phyloP scores from a whole-genome alignment of 139 green algal species.

The Dunaliella primolecta region DNA sequence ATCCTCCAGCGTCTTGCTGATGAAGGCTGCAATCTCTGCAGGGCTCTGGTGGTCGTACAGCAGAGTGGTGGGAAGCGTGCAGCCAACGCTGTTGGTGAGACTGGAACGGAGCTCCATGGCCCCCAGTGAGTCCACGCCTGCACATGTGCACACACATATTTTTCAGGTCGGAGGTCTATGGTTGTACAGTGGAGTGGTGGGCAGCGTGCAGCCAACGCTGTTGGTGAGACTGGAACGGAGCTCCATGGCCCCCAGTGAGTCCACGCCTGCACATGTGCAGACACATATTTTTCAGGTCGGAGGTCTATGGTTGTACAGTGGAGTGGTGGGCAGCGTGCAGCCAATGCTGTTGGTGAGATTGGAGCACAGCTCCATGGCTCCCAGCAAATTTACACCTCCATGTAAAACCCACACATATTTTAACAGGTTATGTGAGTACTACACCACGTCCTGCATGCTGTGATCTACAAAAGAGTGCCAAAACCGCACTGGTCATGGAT shows the following conservation, averaged over 20 bases:
- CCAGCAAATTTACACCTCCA: conserved; percentile 52
- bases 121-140: conserved; percentile 52
- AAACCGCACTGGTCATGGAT: not conserved
- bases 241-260: conserved; percentile 63
- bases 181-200: conserved; percentile 84
- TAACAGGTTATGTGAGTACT: no score
- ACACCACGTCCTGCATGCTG: no score
- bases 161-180: conserved; percentile 25
- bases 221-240: conserved; percentile 45
- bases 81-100: conserved; percentile 37
- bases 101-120: conserved; percentile 59
- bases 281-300: not conserved
- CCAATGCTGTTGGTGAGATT: conserved; percentile 39
- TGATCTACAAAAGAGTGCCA: not conserved
- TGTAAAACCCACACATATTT: no score
- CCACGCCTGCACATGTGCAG: conserved; percentile 38
- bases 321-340: conserved; percentile 66
- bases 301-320: conserved; percentile 85
- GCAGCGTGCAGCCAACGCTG: conserved; percentile 51
- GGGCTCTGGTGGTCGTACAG: conserved; percentile 83
- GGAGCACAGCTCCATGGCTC: conserved; percentile 57
- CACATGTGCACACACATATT: no score
- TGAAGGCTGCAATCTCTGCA: conserved; percentile 13
- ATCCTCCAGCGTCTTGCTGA: not conserved
- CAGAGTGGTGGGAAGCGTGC: conserved; percentile 72